These are phyloP conservation scores for Stephania japonica DNA, from an alignment of 164 flowering plant species.

Conservation along the genomic window DNA sequence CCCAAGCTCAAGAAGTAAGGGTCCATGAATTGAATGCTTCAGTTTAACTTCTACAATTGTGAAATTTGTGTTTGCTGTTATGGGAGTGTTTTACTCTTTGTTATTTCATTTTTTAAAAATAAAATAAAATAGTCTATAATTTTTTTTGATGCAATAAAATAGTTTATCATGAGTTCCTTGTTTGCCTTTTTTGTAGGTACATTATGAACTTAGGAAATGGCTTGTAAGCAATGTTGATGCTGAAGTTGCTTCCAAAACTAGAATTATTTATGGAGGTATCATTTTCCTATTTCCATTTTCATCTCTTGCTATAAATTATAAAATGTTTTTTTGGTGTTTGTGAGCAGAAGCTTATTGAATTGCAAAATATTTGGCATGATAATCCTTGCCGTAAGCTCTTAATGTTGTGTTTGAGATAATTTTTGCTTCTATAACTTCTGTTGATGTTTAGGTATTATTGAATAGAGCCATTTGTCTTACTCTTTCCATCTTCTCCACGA, in stretches of 20 bases:
- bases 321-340: background rate
- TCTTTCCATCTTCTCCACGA: no score
- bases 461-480: no score
- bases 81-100: background rate
- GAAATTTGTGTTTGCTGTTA: background rate
- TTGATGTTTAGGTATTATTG: no score
- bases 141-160: no score
- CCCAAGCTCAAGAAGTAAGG: conserved; percentile 88
- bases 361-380: background rate
- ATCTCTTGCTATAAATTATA: background rate
- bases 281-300: background rate
- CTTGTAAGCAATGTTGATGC: conserved; percentile 42
- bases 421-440: background rate
- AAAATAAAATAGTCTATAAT: no score
- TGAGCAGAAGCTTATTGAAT: background rate
- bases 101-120: background rate
- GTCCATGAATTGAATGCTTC: background rate
- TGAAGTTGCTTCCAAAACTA: conserved; percentile 66
- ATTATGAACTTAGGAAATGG: conserved; percentile 66
- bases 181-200: conserved; percentile 39
- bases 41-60: background rate
- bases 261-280: conserved; percentile 95
- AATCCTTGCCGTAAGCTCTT: background rate
- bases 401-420: no score
- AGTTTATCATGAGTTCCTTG: background rate